phyloP scores from a whole-genome alignment of 2,329 filamentous ascomycete species.

The Apiospora sp. region DNA sequence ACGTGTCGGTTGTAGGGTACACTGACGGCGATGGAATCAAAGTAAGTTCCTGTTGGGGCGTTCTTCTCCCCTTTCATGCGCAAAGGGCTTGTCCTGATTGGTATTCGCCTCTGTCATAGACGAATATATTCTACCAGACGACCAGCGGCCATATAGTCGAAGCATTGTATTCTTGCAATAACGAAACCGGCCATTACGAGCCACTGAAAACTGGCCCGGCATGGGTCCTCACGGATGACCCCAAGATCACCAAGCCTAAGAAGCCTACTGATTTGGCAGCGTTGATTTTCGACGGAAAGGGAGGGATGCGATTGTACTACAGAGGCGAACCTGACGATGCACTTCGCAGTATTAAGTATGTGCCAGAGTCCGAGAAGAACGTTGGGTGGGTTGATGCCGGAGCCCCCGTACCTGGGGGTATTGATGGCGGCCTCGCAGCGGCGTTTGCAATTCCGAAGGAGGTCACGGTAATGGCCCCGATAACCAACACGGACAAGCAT shows the following conservation, averaged over 20 bases:
- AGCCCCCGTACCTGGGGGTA: not conserved
- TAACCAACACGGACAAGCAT: no score
- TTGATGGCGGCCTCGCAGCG: not conserved
- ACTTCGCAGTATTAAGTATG: not conserved
- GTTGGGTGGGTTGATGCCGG: not conserved
- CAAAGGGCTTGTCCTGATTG: not conserved
- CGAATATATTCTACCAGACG: slow-evolving; percentile 9
- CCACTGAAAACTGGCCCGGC: not conserved
- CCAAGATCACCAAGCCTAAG: slow-evolving; percentile 28
- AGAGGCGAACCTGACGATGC: not conserved
- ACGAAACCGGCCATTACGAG: not conserved
- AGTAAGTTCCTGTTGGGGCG: not conserved
- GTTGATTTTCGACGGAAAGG: slow-evolving; percentile 38
- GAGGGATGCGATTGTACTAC: not conserved
- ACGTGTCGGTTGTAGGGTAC: slow-evolving; percentile 24
- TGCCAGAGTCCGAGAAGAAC: not conserved
- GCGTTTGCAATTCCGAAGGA: not conserved
- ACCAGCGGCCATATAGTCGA: slow-evolving; percentile 21
- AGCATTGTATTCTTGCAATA: slow-evolving; percentile 24
- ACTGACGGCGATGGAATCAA: not conserved
- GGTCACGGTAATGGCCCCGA: not conserved
- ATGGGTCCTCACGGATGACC: slow-evolving; percentile 32
- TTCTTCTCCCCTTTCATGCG: not conserved
- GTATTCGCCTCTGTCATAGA: not conserved
- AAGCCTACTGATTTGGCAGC: slow-evolving; percentile 40